Conservation (phyloP, 805 yeast species). For the Kodamaea nitidulidarum region DNA sequence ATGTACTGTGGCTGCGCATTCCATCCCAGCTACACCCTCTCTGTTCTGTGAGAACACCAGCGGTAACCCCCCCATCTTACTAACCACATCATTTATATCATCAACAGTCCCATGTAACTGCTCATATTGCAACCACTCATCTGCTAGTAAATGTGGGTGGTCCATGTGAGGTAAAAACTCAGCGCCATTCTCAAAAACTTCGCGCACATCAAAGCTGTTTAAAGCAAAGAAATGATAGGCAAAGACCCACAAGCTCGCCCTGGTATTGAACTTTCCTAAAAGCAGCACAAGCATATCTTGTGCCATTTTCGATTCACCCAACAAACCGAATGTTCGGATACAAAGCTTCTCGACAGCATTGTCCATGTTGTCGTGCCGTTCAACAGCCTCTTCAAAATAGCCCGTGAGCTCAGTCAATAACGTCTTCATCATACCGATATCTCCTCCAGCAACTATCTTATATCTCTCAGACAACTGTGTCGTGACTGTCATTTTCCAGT, state of each 20-base stretch:
- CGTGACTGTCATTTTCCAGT: constrained; percentile 25
- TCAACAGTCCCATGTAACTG: constrained; percentile 28
- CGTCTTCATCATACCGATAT: background rate
- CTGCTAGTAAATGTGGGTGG: constrained; percentile 45
- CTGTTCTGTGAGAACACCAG: too few species aligned
- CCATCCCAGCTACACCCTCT: too few species aligned
- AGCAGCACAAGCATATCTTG: constrained; percentile 19
- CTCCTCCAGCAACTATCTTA: constrained; percentile 12
- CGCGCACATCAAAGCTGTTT: constrained; percentile 13
- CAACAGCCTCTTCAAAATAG: background rate
- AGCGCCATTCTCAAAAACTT: constrained; percentile 2
- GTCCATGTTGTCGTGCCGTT: constrained; percentile 1
- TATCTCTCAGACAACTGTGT: constrained; percentile 21
- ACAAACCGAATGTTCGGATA: constrained; percentile 28
- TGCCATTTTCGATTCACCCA: constrained; percentile 27
- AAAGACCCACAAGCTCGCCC: constrained; percentile 47
- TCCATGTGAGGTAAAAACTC: constrained; percentile 28
- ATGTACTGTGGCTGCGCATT: too few species aligned
- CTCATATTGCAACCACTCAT: constrained; percentile 41
- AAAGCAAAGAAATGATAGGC: constrained; percentile 38
- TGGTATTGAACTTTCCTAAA: constrained; percentile 23
- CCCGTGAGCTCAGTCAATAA: constrained; percentile 1
- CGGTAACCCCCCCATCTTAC: background rate
- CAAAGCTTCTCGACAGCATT: constrained; percentile 35
- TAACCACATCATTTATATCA: background rate